phyloP scores from a whole-genome alignment of 345 rosid species.

The Fremontodendron californicum region DNA sequence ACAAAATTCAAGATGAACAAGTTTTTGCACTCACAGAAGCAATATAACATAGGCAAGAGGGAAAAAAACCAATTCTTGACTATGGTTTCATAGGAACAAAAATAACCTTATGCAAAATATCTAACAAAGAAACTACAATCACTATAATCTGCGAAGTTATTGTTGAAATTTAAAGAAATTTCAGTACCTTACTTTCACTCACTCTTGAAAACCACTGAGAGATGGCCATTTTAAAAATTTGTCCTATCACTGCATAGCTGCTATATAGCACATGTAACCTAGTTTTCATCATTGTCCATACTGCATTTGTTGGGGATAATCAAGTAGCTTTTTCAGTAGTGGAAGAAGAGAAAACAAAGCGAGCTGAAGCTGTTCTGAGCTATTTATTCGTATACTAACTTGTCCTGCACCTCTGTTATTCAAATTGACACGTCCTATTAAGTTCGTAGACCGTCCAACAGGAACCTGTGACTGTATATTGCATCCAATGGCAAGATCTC shows the following conservation, averaged over 20 bases:
- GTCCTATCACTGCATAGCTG: slow-evolving; percentile 26
- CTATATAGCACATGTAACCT: slow-evolving; percentile 27
- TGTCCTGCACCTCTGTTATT: slow-evolving; percentile 93
- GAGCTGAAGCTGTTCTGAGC: slow-evolving; percentile 89
- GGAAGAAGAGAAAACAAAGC: slow-evolving; percentile 73
- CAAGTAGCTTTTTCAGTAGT: slow-evolving; percentile 62
- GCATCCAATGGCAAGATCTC: slow-evolving; percentile 90
- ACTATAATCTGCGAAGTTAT: slow-evolving; percentile 9
- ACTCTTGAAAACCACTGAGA: slow-evolving; percentile 6
- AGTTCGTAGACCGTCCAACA: slow-evolving; percentile 65
- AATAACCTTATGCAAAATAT: background rate
- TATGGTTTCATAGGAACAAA: background rate
- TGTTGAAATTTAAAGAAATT: background rate
- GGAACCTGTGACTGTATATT: slow-evolving; percentile 85
- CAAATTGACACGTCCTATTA: slow-evolving; percentile 74
- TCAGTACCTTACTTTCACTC: slow-evolving; percentile 25
- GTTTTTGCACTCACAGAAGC: background rate
- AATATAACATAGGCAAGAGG: background rate
- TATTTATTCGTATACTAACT: slow-evolving; percentile 67
- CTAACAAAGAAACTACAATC: slow-evolving; percentile 13
- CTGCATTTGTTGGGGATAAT: slow-evolving; percentile 50
- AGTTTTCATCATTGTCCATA: slow-evolving; percentile 64
- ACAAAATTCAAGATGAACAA: background rate
- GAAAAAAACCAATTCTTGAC: background rate
- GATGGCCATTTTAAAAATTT: background rate